Conservation (phyloP, 2,329 filamentous ascomycete genomes). For the Metarhizium sp. region DNA sequence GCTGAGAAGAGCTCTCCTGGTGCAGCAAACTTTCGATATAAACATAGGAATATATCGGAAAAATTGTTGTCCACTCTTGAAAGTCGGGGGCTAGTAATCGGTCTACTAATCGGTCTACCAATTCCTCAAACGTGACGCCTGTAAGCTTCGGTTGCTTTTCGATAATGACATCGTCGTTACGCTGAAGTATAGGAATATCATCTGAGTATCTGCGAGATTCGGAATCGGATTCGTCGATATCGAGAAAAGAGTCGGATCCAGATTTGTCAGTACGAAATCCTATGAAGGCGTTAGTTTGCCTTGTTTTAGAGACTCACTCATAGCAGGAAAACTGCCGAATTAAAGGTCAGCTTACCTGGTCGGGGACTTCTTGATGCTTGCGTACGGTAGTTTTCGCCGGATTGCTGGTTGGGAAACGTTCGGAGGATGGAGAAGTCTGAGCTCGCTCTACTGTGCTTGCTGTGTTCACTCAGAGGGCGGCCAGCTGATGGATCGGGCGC, state of each 20-base stretch:
- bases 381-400: slow-evolving; percentile 24
- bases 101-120: slow-evolving; percentile 88
- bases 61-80: slow-evolving; percentile 88
- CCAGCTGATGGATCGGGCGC: slow-evolving; percentile 38
- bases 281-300: slow-evolving; percentile 35
- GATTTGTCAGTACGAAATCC: slow-evolving; percentile 43
- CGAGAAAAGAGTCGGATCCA: slow-evolving; percentile 48
- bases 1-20: slow-evolving; percentile 69
- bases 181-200: slow-evolving; percentile 56
- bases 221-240: slow-evolving; percentile 61
- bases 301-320: not conserved
- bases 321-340: not conserved
- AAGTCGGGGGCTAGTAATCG: slow-evolving; percentile 73
- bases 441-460: slow-evolving; percentile 60
- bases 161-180: slow-evolving; percentile 53
- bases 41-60: slow-evolving; percentile 75
- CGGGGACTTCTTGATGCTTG: slow-evolving; percentile 24
- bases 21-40: slow-evolving; percentile 89
- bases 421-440: slow-evolving; percentile 57
- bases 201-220: slow-evolving; percentile 59
- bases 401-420: slow-evolving; percentile 40
- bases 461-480: slow-evolving; percentile 50
- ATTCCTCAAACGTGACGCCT: slow-evolving; percentile 55
- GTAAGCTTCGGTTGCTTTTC: slow-evolving; percentile 37
- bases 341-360: slow-evolving; percentile 13